Evolutionary conservation across 1,284 basidiomycete species (phyloP), one percentile per base, ranked within the genome.

Genomic region (Leccinum huronense): DNA sequence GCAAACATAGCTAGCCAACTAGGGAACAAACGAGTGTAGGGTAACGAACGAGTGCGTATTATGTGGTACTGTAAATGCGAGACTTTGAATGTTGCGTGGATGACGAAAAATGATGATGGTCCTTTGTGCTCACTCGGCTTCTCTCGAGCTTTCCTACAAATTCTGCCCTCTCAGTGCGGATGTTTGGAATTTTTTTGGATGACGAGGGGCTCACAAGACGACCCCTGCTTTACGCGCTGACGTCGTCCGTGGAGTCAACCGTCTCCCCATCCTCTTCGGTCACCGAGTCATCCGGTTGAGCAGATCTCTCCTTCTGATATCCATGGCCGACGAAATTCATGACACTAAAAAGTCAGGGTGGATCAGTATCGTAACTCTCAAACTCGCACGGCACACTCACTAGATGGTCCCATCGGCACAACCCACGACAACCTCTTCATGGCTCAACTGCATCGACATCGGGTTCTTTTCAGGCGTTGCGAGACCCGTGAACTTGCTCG

Each of bases 321-420:
- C 79, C 79, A 65, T 86, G 80, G 34, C 84, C 85, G 65, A 85
- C 81, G 64, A 86, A 86, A 67, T 79, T 83, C 84, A 86, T 84
- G 51, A 86, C 83, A 67, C 84, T 86, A 65, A 38, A 51, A 59
- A 55, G 16, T 6, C 56, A 59, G 6, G 3, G 30, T 13, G 27
- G 64, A 63, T 76, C 62, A 69, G 57, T 14, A 56, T 31, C 45
- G 11, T n/a, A 7, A 3, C 48, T 33, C 58, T 11, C 51, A n/a
- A 11, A 2, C 5, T 5, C 30, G 2, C 14, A 57, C 31, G 56
- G 33, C 54, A 48, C 23, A 82, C 90, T 78, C 69, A 93, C 90
- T 93, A 93, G 68, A 93, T 93, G 1, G 89, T 91, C n/a, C 91
- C 91, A 75, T 93, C 91, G 14, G 91, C 90, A 80, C 91, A 93